A percentile compares a stretch with the other conserved stretches of the same genome.
Conservation (phyloP, 1,139 yeast genomes). For the Candida albicans region DNA sequence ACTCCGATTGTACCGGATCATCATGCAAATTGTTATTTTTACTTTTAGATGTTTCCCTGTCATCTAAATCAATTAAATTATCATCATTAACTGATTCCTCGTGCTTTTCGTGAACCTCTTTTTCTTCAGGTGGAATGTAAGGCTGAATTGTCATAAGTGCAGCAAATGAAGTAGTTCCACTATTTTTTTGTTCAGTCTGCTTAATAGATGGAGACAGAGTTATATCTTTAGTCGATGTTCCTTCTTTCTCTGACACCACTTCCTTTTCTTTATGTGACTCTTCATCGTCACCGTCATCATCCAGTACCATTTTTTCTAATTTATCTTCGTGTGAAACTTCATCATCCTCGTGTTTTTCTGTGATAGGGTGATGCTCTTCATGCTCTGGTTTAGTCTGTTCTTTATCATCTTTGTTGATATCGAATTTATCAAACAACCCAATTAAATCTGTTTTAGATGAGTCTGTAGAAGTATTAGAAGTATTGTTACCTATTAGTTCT, state of each 20-base stretch:
- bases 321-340: slow-evolving; percentile 7
- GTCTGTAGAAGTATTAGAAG: slow-evolving; percentile 4
- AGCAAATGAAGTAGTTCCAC: slow-evolving; percentile 6
- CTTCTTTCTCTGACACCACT: background rate
- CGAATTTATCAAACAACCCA: slow-evolving; percentile 43
- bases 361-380: slow-evolving; percentile 2
- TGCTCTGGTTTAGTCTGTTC: slow-evolving; percentile 6
- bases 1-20: background rate
- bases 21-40: slow-evolving; percentile 14
- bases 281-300: slow-evolving; percentile 4
- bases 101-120: background rate
- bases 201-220: background rate
- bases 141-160: slow-evolving; percentile 17
- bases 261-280: background rate
- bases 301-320: slow-evolving; percentile 12
- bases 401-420: slow-evolving; percentile 19
- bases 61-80: slow-evolving; percentile 8
- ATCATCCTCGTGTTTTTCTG: slow-evolving; percentile 11
- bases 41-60: background rate
- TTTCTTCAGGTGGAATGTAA: slow-evolving; percentile 7
- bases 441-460: slow-evolving; percentile 30
- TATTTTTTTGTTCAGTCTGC: slow-evolving; percentile 9
- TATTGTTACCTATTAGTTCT: background rate
- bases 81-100: background rate
- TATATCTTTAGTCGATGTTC: background rate